Evolutionary conservation across 129 eudicot species (phyloP), one percentile per base, ranked within the genome.

Genomic region (Logfia minima): DNA sequence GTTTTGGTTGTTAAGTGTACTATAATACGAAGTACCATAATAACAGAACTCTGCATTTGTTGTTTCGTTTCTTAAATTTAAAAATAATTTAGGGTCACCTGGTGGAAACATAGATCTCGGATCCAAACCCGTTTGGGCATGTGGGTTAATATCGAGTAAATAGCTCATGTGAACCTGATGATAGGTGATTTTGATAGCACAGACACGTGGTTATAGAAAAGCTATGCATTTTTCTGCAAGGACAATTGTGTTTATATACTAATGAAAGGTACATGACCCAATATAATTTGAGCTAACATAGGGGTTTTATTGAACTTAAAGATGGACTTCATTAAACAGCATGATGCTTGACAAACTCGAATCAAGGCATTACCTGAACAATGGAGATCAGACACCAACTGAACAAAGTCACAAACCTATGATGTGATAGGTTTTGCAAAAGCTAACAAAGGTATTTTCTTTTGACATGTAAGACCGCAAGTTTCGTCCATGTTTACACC

Each of bases 401-500:
- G 29, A 26, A 26, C 29, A 26, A 26, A 26, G 29, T 26, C 29
- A 48, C 55, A 48, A 48, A 14, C 55, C 18, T 48, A 14, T 4
- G 55, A 48, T 13, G 55, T 3, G 5, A 13, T 48, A 4, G n/a
- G 55, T 48, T 14, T 48, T 48, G 18, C 55, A 48, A 1, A 14
- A 45, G 53, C 18, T 45, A 45, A 35, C 26, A 88, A 80, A 59
- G 88, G 88, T 11, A 39, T 5, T 64, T 78, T 83, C 66, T 80
- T 78, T 13, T 60, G 84, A 48, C 39, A 17, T 5, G 83, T 62
- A 68, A 81, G 52, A 4, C 88, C 83, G 19, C 66, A 0, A 63
- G 61, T n/a, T 60, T 85, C 86, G 18, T 21, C 74, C 89, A 75
- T 85, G 35, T 88, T 87, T 23, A 88, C 52, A 48, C 80, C 80